phyloP scores from a whole-genome alignment of 2,329 filamentous ascomycete species.

The Cordyceps militaris region DNA sequence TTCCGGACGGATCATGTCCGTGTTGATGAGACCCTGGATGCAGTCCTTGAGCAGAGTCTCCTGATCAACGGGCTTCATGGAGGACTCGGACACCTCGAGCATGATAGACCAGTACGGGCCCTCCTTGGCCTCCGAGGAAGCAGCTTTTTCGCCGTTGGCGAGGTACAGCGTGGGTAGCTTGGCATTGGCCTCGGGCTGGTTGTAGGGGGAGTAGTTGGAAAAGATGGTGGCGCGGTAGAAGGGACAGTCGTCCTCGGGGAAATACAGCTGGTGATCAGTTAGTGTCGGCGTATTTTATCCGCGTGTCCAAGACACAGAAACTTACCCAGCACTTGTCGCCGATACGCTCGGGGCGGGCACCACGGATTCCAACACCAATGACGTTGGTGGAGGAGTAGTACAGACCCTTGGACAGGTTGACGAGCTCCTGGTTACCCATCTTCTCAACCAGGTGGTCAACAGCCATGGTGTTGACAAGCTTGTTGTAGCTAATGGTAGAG shows the following conservation, averaged over 20 bases:
- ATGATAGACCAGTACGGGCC: constrained; percentile 99
- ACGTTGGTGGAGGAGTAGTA: constrained; percentile 98
- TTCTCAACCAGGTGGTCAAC: constrained; percentile 81
- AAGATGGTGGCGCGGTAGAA: constrained; percentile 99
- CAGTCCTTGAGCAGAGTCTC: constrained; percentile 80
- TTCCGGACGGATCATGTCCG: constrained; percentile 81
- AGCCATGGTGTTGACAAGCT: constrained; percentile 93
- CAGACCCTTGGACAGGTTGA: constrained; percentile 77
- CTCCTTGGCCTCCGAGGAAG: constrained; percentile 64
- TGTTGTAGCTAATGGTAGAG: constrained; percentile 79
- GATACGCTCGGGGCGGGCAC: constrained; percentile 85
- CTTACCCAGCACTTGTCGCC: constrained; percentile 97
- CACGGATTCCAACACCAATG: constrained; percentile 90
- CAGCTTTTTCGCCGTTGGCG: constrained; percentile 76
- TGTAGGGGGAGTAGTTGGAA: constrained; percentile 99
- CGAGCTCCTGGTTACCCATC: constrained; percentile 82
- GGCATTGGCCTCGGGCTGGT: constrained; percentile 76
- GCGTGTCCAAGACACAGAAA: constrained; percentile 6
- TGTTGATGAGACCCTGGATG: constrained; percentile 96
- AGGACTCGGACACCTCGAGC: constrained; percentile 94
- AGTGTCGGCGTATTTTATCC: constrained; percentile 21
- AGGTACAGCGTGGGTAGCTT: constrained; percentile 84
- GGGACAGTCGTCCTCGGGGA: constrained; percentile 96
- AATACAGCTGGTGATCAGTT: constrained; percentile 63
- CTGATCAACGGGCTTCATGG: constrained; percentile 87